Percentiles rank a stretch among this genome's conserved stretches.
These are phyloP conservation scores for Lecanicillium sp. DNA, from an alignment of 2,329 filamentous ascomycete genomes.

Conservation along the genomic window DNA sequence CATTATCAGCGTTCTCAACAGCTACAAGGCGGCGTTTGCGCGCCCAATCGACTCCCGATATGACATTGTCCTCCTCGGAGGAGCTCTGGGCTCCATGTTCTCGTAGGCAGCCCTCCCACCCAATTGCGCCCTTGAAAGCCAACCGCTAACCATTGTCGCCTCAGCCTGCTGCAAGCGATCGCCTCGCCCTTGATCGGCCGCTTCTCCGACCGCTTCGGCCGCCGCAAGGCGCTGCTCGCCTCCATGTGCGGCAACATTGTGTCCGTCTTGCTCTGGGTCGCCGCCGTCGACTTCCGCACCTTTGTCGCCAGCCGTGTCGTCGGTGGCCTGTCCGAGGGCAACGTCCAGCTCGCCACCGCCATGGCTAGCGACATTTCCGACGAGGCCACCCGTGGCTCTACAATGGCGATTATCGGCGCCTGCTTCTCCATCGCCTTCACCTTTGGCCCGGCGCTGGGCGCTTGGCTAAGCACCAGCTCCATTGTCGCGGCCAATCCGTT, in stretches of 20 bases:
- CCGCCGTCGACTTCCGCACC: slow-evolving; percentile 87
- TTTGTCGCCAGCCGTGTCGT: slow-evolving; percentile 91
- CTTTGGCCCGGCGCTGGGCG: slow-evolving; percentile 86
- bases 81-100: slow-evolving; percentile 89
- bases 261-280: slow-evolving; percentile 89
- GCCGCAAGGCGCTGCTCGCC: slow-evolving; percentile 76
- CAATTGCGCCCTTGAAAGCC: neutral
- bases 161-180: slow-evolving; percentile 78
- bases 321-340: slow-evolving; percentile 90
- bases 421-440: slow-evolving; percentile 98
- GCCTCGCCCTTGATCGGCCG: slow-evolving; percentile 86
- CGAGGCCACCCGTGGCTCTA: slow-evolving; percentile 72
- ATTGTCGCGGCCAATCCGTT: slow-evolving; percentile 85
- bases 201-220: slow-evolving; percentile 82
- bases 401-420: slow-evolving; percentile 92
- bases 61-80: slow-evolving; percentile 91
- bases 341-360: slow-evolving; percentile 90
- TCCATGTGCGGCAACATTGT: slow-evolving; percentile 92
- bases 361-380: slow-evolving; percentile 96
- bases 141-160: slow-evolving; percentile 2
- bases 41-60: slow-evolving; percentile 92
- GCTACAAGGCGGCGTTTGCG: slow-evolving; percentile 90
- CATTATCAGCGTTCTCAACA: slow-evolving; percentile 76
- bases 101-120: slow-evolving; percentile 34
- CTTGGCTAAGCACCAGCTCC: slow-evolving; percentile 70